These are phyloP conservation scores for Annulohypoxylon truncatum DNA, from an alignment of 2,329 filamentous ascomycete genomes.

Conservation along the genomic window DNA sequence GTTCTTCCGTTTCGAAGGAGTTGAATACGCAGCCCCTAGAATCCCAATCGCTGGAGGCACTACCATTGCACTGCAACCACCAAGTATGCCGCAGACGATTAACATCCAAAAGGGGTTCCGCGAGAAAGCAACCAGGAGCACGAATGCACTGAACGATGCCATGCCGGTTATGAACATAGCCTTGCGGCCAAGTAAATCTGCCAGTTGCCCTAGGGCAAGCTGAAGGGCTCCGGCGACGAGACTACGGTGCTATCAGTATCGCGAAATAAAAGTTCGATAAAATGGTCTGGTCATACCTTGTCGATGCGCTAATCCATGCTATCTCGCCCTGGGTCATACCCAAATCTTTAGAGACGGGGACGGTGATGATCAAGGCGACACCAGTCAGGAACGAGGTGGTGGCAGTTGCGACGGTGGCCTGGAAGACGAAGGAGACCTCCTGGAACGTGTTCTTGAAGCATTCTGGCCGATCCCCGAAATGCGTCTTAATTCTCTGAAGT, in stretches of 20 bases:
- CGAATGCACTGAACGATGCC: slow-evolving; percentile 67
- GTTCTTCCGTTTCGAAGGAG: slow-evolving; percentile 58
- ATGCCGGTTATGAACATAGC: slow-evolving; percentile 69
- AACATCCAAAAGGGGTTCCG: slow-evolving; percentile 69
- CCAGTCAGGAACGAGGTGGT: slow-evolving; percentile 71
- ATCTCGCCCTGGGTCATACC: slow-evolving; percentile 73
- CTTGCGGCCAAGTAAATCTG: slow-evolving; percentile 74
- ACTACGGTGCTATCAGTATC: slow-evolving; percentile 47
- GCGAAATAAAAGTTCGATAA: background rate
- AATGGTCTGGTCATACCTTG: slow-evolving; percentile 56
- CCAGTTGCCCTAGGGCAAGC: slow-evolving; percentile 73
- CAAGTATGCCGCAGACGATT: slow-evolving; percentile 71
- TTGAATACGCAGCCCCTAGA: slow-evolving; percentile 71
- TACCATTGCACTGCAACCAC: slow-evolving; percentile 72
- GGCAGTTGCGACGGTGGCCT: slow-evolving; percentile 74
- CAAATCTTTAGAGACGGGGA: slow-evolving; percentile 68
- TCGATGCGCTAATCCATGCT: slow-evolving; percentile 74
- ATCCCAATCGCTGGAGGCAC: slow-evolving; percentile 73
- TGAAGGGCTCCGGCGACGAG: slow-evolving; percentile 73
- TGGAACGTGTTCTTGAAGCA: slow-evolving; percentile 72
- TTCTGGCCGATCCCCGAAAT: slow-evolving; percentile 58
- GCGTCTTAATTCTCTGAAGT: slow-evolving; percentile 41
- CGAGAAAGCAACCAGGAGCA: slow-evolving; percentile 69
- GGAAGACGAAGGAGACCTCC: slow-evolving; percentile 73
- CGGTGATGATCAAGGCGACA: slow-evolving; percentile 70